These are phyloP conservation scores for Pseudocercospora pini-densiflorae DNA, from an alignment of 2,329 filamentous ascomycete genomes.

Conservation along the genomic window DNA sequence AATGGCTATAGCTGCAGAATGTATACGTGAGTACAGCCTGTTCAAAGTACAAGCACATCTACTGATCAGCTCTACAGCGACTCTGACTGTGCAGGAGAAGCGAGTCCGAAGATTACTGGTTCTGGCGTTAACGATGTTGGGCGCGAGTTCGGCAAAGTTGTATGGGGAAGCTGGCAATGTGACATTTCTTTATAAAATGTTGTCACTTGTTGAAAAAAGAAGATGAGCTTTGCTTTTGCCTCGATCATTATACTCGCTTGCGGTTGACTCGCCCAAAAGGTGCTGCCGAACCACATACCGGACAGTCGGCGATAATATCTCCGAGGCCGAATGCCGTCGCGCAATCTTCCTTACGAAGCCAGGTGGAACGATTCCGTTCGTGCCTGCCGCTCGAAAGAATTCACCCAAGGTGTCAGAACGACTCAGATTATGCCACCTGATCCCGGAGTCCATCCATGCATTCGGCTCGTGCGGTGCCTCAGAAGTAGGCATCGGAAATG, in stretches of 20 bases:
- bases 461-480: background rate
- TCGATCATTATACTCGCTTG: background rate
- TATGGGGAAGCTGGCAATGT: constrained; percentile 8
- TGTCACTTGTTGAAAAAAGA: background rate
- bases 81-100: background rate
- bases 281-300: background rate
- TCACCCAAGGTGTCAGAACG: background rate
- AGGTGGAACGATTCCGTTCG: background rate
- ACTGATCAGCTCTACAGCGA: background rate
- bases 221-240: background rate
- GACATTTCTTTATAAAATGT: background rate
- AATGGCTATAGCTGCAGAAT: background rate
- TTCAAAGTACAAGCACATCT: background rate
- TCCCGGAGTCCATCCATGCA: background rate
- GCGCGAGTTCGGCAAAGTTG: background rate
- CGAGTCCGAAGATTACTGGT: background rate
- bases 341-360: background rate
- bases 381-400: background rate
- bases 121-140: constrained; percentile 5
- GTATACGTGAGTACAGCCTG: background rate
- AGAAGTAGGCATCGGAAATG: background rate
- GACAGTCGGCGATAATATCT: background rate
- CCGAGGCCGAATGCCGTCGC: background rate
- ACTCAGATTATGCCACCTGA: background rate
- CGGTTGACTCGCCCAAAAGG: background rate